Percentiles rank a stretch among this genome's conserved stretches.
Conservation (phyloP, 129 eudicot species). For the Escallonia rubra region DNA sequence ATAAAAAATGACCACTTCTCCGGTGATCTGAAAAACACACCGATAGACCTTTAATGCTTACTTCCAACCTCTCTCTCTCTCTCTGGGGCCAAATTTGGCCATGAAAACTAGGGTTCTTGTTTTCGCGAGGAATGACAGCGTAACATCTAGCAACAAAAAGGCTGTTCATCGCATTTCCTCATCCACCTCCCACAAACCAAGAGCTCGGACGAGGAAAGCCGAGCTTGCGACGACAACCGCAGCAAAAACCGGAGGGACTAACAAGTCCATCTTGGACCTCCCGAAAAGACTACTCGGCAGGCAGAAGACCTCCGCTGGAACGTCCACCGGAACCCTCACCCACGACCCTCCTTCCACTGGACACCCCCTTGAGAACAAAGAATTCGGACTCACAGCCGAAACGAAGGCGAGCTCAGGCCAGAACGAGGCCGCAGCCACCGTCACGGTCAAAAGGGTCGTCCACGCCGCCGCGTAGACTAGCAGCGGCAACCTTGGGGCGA, state of each 20-base stretch:
- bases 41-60: too few relatives aligned
- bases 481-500: conserved; percentile 44
- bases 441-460: conserved; percentile 53
- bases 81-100: too few relatives aligned
- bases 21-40: too few relatives aligned
- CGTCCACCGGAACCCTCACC: conserved; percentile 62
- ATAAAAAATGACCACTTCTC: too few relatives aligned
- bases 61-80: too few relatives aligned
- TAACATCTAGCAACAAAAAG: too few relatives aligned
- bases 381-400: conserved; percentile 45
- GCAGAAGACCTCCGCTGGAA: conserved; percentile 51
- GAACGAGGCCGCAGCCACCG: conserved; percentile 57
- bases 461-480: conserved; percentile 57
- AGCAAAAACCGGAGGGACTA: conserved; percentile 87
- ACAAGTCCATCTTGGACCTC: conserved; percentile 53
- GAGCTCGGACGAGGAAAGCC: conserved; percentile 65
- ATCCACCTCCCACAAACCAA: conserved; percentile 78
- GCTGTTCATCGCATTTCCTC: not conserved
- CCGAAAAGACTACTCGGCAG: conserved; percentile 40
- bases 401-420: conserved; percentile 58
- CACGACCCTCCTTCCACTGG: conserved; percentile 16
- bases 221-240: conserved; percentile 65
- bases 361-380: conserved; percentile 45
- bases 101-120: too few relatives aligned
- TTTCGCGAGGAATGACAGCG: too few relatives aligned